Evolutionary conservation across 1,139 yeast species (phyloP).

Genomic region (Tardiomyces blankii): DNA sequence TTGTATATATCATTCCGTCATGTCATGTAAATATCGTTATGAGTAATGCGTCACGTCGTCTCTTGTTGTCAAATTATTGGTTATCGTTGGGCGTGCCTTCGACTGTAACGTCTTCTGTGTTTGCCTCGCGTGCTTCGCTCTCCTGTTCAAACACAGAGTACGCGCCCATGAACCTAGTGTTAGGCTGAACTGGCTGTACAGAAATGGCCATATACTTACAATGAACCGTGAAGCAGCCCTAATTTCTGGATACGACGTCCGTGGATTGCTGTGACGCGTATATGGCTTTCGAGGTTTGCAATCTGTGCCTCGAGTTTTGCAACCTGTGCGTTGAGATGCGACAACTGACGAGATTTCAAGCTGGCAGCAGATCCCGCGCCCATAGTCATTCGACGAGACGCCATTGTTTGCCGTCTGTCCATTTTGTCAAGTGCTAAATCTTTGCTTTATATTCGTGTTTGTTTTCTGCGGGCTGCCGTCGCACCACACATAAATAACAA

Average conservation of each 20-base stretch:
- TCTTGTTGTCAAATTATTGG: no score
- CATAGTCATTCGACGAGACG: background rate
- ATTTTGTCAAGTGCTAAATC: no score
- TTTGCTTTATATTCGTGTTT: no score
- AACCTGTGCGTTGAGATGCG: background rate
- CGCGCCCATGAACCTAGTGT: background rate
- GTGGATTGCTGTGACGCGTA: conserved; percentile 12
- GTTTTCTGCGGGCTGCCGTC: no score
- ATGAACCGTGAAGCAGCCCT: background rate
- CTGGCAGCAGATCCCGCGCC: background rate
- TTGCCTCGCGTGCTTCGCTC: background rate
- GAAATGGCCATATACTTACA: background rate
- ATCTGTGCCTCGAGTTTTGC: background rate
- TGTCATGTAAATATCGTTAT: no score
- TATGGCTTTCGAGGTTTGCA: background rate
- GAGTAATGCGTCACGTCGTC: no score
- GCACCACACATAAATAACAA: no score
- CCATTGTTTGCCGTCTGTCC: background rate
- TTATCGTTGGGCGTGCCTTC: no score
- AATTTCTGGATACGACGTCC: background rate
- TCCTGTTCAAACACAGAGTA: background rate
- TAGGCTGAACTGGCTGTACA: background rate
- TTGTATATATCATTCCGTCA: no score
- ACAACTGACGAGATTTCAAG: background rate
- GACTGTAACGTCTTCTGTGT: no score